Conservation (phyloP, 352 stramenopile genomes). For the Pythium sukuiense region DNA sequence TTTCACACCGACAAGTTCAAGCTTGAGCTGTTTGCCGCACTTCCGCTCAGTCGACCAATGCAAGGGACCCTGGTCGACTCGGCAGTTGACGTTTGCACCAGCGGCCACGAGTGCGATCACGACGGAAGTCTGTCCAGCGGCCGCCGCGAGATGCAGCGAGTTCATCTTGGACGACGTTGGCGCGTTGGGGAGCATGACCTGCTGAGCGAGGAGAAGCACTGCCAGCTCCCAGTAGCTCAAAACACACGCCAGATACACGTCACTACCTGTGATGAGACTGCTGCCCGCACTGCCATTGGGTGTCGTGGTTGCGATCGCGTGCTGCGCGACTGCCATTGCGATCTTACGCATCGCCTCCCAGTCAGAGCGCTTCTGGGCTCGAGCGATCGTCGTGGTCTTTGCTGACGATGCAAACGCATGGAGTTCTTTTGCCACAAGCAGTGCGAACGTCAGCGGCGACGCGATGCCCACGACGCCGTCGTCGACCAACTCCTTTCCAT, state of each 20-base stretch:
- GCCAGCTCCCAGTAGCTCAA: conserved; percentile 55
- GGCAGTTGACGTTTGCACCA: conserved; percentile 63
- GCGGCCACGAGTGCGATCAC: conserved; percentile 45
- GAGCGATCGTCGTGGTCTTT: conserved; percentile 13
- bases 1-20: not conserved
- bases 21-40: not conserved
- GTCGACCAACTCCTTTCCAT: conserved; percentile 19
- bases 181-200: conserved; percentile 43
- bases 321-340: conserved; percentile 35
- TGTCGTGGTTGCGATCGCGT: conserved; percentile 34
- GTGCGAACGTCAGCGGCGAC: conserved; percentile 49
- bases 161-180: conserved; percentile 43
- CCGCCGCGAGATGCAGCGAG: conserved; percentile 47
- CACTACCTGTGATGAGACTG: conserved; percentile 47
- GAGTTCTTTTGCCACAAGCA: conserved; percentile 37
- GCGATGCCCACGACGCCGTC: conserved; percentile 23
- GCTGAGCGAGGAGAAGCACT: conserved; percentile 44
- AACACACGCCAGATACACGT: conserved; percentile 46
- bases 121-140: conserved; percentile 43
- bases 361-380: conserved; percentile 29
- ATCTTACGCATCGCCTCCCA: conserved; percentile 46
- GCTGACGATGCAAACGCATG: conserved; percentile 31
- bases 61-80: conserved; percentile 3
- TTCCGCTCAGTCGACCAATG: not conserved
- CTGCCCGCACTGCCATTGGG: conserved; percentile 32